Base-by-base conservation (phyloP, 768 basidiomycete genomes). In the Mrakia gelida region DNA sequence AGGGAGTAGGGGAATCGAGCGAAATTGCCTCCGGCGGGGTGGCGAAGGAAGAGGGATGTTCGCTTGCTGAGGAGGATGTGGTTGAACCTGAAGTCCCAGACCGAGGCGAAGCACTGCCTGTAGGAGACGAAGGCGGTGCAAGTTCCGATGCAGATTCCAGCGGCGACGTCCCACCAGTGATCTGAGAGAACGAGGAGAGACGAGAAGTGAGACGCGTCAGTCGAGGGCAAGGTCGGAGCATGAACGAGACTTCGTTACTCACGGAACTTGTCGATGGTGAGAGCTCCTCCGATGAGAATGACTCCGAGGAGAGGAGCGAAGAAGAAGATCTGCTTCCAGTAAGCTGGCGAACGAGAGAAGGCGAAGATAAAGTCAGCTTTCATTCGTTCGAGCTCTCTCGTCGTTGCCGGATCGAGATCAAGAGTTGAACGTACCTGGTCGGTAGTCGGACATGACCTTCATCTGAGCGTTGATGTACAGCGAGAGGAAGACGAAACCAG, bases 31-130 rank as follows among this genome's bases (percentile, higher is more conserved):
- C 4, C 34, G 38, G n/a, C 34, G 4, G 70, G 41, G 41, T 61
- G 43, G 8, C 59, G 71, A 21, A 77, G 61, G 61, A 77, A 77
- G 43, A 62, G n/a, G 9, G 76, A 77, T 13, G 49, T 23, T n/a
- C 28, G 13, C 38, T 54, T 56, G 8, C 88, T 89, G 41, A 89
- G 87, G 32, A 89, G 85, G 68, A 89, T 79, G 81, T 89, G 88
- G 82, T 90, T 89, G 85, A 89, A 89, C 13, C 85, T 80, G 82
- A 89, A 90, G 82, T 90, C 89, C 80, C 86, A 86, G 62, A 89
- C 83, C 30, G 88, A 84, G 0, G 88, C 89, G 81, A 89, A 90
- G 0, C 88, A 89, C 80, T 88, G 87, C 18, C 88, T 86, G 83
- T 86, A 89, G 8, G 88, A 87, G 54, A 34, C 62, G 28, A 70